Conservation (phyloP, 2,329 filamentous ascomycete genomes). For the Sporothrix protearum region DNA sequence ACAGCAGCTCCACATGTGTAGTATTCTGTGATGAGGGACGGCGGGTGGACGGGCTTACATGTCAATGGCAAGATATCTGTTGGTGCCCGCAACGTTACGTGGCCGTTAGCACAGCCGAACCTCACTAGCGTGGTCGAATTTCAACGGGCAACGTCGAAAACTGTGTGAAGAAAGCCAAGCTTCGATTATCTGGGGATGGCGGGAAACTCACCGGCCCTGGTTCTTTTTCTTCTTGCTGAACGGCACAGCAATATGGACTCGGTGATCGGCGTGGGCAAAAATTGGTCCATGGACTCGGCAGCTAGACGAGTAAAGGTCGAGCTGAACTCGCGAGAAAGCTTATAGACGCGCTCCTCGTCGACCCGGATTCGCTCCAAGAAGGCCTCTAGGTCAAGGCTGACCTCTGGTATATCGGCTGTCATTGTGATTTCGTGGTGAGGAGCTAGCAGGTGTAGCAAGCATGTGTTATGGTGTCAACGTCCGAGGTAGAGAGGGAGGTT, state of each 20-base stretch:
- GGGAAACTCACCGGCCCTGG: slow-evolving; percentile 46
- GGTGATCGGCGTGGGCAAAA: slow-evolving; percentile 59
- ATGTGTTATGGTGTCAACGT: neutral
- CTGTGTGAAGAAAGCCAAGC: neutral
- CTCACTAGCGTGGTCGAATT: neutral
- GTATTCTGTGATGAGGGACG: neutral
- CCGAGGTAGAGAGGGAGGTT: neutral
- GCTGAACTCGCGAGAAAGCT: slow-evolving; percentile 48
- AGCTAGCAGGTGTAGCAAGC: neutral
- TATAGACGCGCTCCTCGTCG: slow-evolving; percentile 44
- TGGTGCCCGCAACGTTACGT: slow-evolving; percentile 25
- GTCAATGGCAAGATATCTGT: slow-evolving; percentile 60
- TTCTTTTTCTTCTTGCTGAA: slow-evolving; percentile 39
- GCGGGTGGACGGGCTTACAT: slow-evolving; percentile 48
- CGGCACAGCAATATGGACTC: slow-evolving; percentile 54
- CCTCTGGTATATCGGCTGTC: neutral
- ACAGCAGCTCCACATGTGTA: neutral
- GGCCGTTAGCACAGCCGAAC: slow-evolving; percentile 15
- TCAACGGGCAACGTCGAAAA: neutral
- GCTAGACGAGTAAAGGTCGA: slow-evolving; percentile 49
- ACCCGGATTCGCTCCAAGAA: slow-evolving; percentile 53
- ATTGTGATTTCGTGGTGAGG: neutral
- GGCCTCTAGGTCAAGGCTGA: slow-evolving; percentile 34
- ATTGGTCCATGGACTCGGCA: slow-evolving; percentile 52
- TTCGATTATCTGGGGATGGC: neutral